Evolutionary conservation across 2,329 filamentous ascomycete species (phyloP), one percentile per base, ranked within the genome.

Genomic region (Aspergillus pseudonomiae): DNA sequence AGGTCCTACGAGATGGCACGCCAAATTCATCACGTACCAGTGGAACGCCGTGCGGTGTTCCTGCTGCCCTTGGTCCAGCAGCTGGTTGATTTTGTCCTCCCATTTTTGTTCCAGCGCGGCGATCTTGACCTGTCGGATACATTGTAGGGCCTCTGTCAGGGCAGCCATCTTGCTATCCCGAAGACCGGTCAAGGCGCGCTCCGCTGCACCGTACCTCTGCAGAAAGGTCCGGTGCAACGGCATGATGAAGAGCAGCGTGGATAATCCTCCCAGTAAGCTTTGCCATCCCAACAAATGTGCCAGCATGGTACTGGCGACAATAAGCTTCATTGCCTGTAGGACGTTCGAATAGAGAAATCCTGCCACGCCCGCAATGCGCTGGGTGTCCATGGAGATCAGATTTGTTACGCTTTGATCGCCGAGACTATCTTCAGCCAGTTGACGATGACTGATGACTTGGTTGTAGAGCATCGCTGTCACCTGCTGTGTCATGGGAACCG

Each of bases 101-200:
- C 92, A 94, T 68, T 91, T 87, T 24, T 81, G 79, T 75, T 94
- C 92, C 2, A 93, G 78, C 1, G 91, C 91, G 0, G 91, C 91
- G 69, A 94, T 93, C 72, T 95, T 95, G 79, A 95, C 92, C 75
- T 95, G 92, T 1, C 91, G 86, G 67, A 94, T 94, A 9, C 91
- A 91, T 69, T 91, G 86, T 1, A 95, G 79, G 0, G 89, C 90
- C 75, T 95, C 91, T 1, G 91, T 91, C 34, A 95, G 85, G 16
- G 93, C 85, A 0, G 85, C 89, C 78, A 93, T 84, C 77, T 94
- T 94, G 60, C 87, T 83, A 74, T 94, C 92, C 52, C 91, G 84
- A 32, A 89, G 83, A 73, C 90, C 91, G 91, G 94, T 94, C 57
- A 94, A 76, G 57, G 83, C 80, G 61, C 90, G 89, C 70, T 93